Evolutionary conservation across 768 basidiomycete genomes (phyloP).

Genomic region (Piloderma croceum): DNA sequence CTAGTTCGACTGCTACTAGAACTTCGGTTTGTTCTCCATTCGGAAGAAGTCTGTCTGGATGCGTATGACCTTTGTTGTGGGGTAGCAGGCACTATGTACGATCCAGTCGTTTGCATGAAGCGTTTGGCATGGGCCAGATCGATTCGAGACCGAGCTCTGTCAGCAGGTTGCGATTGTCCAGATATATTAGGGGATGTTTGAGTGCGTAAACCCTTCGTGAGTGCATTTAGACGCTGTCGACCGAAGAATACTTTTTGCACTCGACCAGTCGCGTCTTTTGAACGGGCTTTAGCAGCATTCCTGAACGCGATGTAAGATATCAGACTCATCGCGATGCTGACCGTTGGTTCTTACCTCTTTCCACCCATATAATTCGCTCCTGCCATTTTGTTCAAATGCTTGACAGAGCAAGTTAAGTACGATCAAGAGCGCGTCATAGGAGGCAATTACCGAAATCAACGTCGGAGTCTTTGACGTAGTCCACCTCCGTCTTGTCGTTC

Average conservation of each 20-base stretch:
- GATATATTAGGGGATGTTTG: constrained; percentile 4
- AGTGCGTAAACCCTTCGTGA: constrained; percentile 25
- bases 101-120: not conserved
- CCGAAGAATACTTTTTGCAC: constrained; percentile 58
- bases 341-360: constrained; percentile 41
- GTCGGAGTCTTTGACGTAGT: too few relatives aligned
- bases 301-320: constrained; percentile 27
- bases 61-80: constrained; percentile 28
- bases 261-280: constrained; percentile 49
- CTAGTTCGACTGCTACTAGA: constrained; percentile 17
- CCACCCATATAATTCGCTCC: constrained; percentile 80
- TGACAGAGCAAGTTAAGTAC: too few relatives aligned
- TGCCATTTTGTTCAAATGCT: too few relatives aligned
- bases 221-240: constrained; percentile 50
- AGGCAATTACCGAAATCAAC: too few relatives aligned
- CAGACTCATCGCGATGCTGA: not conserved
- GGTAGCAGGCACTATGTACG: constrained; percentile 4
- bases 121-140: not conserved
- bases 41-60: constrained; percentile 25
- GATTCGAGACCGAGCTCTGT: constrained; percentile 13
- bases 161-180: constrained; percentile 16
- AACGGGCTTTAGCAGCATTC: constrained; percentile 52
- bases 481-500: too few relatives aligned
- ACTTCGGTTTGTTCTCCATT: constrained; percentile 14
- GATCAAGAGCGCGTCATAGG: too few relatives aligned